Evolutionary conservation across 116 monocot species (phyloP).

Genomic region (Papilionanthe hybrid): DNA sequence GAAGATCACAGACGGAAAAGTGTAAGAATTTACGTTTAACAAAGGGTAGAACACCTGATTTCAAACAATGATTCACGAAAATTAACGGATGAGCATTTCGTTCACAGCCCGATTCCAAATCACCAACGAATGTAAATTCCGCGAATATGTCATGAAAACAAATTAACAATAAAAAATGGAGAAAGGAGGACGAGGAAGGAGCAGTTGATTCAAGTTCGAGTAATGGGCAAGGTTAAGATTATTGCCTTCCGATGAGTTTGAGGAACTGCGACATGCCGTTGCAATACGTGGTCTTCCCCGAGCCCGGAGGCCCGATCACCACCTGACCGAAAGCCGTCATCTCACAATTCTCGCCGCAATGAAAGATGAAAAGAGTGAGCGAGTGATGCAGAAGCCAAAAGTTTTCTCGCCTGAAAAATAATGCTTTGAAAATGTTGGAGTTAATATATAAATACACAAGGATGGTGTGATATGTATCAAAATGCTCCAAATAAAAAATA

Average conservation of each 20-base stretch:
- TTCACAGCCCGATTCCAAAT: background rate
- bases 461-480: too few species aligned
- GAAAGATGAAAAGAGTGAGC: too few species aligned
- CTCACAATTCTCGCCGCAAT: background rate
- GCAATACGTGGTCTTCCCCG: constrained; percentile 96
- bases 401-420: too few species aligned
- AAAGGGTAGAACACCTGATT: background rate
- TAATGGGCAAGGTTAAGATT: background rate
- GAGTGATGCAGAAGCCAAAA: too few species aligned
- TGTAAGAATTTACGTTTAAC: background rate
- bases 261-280: constrained; percentile 99
- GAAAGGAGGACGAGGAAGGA: too few species aligned
- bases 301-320: constrained; percentile 92
- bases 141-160: background rate
- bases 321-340: constrained; percentile 81
- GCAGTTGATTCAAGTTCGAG: background rate
- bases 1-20: background rate
- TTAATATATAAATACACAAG: too few species aligned
- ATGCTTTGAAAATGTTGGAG: too few species aligned
- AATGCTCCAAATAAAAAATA: too few species aligned
- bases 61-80: background rate
- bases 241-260: constrained; percentile 64
- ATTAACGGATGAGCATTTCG: background rate
- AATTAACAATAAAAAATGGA: background rate
- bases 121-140: background rate